Base-by-base conservation (phyloP, 164 flowering plant species). In the Taxillus chinensis region DNA sequence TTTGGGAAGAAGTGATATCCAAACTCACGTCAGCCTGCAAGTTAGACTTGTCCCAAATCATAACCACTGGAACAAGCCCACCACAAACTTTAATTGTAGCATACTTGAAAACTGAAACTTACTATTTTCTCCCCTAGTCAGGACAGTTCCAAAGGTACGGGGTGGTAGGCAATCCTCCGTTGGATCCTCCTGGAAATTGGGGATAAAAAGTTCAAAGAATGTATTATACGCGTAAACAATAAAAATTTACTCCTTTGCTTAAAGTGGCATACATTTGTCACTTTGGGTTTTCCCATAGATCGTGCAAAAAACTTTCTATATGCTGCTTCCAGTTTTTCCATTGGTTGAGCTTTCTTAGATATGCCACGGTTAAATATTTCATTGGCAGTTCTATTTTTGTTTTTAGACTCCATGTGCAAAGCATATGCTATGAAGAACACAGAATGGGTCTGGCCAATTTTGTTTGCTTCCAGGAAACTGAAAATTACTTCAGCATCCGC, bases 91-190 rank as follows among this genome's bases (percentile, higher is more conserved):
- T 27, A 27, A 27, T 27, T 27, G 27, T 27, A 27, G 27, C 27
- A 27, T 27, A 27, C 27, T 27, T 27, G 27, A 27, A 27, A 27
- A 27, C 27, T 41, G 40, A 46, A 43, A 68, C 84, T 77, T 75
- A 87, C 93, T 67, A 42, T 74, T 72, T 58, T 78, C 89, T 64
- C 68, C 82, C 14, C 68, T 70, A 46, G 83, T 60, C 62, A 93
- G 71, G 57, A 84, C 69, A 27, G 90, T 92, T 69, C 98, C 98
- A 79, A 92, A 92, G 75, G 86, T 85, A 68, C 97, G 74, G 50
- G 61, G 73, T 40, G 87, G 87, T 37, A 72, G 56, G 55, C 50
- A 60, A 68, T 74, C 65, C 53, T 88, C 95, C 5, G 60, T 56
- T 15, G 66, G 41, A 37, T 85, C 84, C 59, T 88, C 86, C 86